A percentile compares a stretch with the other conserved stretches of the same genome.
phyloP scores from a whole-genome alignment of 1,284 basidiomycete species.

The Naganishia liquefaciens region DNA sequence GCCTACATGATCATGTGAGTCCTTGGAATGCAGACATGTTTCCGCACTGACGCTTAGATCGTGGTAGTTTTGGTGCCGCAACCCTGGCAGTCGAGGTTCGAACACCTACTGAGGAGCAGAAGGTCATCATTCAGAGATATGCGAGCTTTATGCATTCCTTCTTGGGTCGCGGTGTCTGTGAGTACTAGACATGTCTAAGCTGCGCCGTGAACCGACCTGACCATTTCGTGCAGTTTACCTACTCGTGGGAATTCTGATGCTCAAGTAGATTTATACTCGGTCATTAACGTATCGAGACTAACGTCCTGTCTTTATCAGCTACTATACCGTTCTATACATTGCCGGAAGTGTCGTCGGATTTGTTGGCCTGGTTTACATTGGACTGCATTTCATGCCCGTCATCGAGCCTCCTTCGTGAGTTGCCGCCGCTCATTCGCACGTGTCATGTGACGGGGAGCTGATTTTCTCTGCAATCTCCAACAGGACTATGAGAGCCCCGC shows the following conservation, averaged over 20 bases:
- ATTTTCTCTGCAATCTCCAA: not conserved
- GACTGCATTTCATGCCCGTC: conserved; percentile 47
- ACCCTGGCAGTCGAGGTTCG: conserved; percentile 50
- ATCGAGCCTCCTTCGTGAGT: conserved; percentile 49
- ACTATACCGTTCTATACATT: conserved; percentile 52
- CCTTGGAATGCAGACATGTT: not conserved
- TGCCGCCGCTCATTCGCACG: no score
- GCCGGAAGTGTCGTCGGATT: conserved; percentile 49
- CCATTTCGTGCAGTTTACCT: conserved; percentile 47
- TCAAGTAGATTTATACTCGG: conserved; percentile 43
- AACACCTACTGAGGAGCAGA: conserved; percentile 48
- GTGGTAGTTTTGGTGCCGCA: conserved; percentile 39
- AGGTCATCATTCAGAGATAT: conserved; percentile 49
- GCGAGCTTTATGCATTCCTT: conserved; percentile 55
- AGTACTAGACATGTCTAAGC: conserved; percentile 35
- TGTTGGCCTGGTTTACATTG: conserved; percentile 49
- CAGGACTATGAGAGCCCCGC: conserved; percentile 26
- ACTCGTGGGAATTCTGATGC: conserved; percentile 52
- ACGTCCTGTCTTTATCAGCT: conserved; percentile 36
- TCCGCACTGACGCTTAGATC: not conserved
- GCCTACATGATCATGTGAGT: conserved; percentile 27
- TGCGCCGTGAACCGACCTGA: conserved; percentile 4
- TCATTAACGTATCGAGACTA: not conserved
- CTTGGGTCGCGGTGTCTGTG: conserved; percentile 53
- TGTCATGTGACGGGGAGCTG: not conserved